A percentile compares a stretch with the other conserved stretches of the same genome.
These are phyloP conservation scores for Cladophialophora chaetospira DNA, from an alignment of 2,329 filamentous ascomycete genomes.

Conservation along the genomic window DNA sequence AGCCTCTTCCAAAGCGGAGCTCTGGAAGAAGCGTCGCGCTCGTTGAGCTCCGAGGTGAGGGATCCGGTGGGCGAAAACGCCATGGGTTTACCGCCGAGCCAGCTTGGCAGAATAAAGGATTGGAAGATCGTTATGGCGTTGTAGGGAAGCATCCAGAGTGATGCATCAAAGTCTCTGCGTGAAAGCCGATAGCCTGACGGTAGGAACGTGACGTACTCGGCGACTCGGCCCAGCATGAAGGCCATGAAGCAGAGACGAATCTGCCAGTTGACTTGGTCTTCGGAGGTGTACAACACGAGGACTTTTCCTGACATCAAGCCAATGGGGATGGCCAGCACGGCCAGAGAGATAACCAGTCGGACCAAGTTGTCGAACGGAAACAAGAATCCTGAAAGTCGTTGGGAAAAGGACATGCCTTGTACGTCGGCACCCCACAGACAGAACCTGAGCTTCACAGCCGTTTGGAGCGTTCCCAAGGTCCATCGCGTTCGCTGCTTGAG, in stretches of 20 bases:
- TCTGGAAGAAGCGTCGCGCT: slow-evolving; percentile 47
- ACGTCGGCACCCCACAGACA: slow-evolving; percentile 54
- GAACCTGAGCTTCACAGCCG: slow-evolving; percentile 57
- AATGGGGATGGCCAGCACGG: slow-evolving; percentile 53
- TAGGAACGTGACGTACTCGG: slow-evolving; percentile 55
- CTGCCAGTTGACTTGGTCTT: slow-evolving; percentile 55
- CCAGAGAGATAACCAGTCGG: slow-evolving; percentile 45
- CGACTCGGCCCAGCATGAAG: slow-evolving; percentile 49
- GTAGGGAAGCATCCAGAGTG: slow-evolving; percentile 61
- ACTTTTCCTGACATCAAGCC: slow-evolving; percentile 56
- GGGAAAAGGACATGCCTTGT: slow-evolving; percentile 53
- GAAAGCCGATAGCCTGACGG: slow-evolving; percentile 58
- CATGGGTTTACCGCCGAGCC: slow-evolving; percentile 57
- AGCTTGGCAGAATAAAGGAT: slow-evolving; percentile 46
- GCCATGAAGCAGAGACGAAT: slow-evolving; percentile 53
- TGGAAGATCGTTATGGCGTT: slow-evolving; percentile 36
- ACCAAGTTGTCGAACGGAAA: slow-evolving; percentile 55
- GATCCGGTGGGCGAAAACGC: slow-evolving; percentile 60
- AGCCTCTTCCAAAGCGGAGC: slow-evolving; percentile 50
- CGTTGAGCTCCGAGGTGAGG: slow-evolving; percentile 54
- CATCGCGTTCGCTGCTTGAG: slow-evolving; percentile 43
- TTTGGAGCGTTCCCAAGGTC: slow-evolving; percentile 51
- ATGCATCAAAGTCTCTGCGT: slow-evolving; percentile 53
- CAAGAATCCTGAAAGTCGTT: slow-evolving; percentile 57
- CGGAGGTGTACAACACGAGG: slow-evolving; percentile 54